phyloP scores from a whole-genome alignment of 2,329 filamentous ascomycete genomes.

The Dendryphion nanum region DNA sequence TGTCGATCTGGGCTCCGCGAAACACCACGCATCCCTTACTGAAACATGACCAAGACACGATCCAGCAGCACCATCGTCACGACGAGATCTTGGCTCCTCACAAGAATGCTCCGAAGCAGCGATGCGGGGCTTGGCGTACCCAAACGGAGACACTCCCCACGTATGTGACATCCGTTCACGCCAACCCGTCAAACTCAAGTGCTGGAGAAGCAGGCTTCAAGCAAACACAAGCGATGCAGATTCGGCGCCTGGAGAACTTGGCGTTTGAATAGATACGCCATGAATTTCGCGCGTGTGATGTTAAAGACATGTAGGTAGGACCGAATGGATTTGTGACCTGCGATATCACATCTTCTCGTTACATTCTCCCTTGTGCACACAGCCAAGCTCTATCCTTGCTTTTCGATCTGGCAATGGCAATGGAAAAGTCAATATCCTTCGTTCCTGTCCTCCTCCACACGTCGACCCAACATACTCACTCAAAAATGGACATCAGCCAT shows the following conservation, averaged over 20 bases:
- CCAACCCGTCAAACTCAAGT: slow-evolving; percentile 1
- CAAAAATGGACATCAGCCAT: slow-evolving; percentile 14
- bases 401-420: slow-evolving; percentile 14
- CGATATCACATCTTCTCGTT: background rate
- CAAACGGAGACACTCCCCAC: slow-evolving; percentile 1
- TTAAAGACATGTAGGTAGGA: background rate
- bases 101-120: slow-evolving; percentile 7
- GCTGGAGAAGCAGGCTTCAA: slow-evolving; percentile 2
- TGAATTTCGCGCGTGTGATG: background rate
- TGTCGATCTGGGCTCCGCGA: slow-evolving; percentile 6
- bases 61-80: slow-evolving; percentile 19
- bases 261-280: slow-evolving; percentile 10
- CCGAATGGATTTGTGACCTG: background rate
- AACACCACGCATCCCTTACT: slow-evolving; percentile 13
- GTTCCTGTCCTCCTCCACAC: slow-evolving; percentile 9
- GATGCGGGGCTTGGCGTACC: slow-evolving; percentile 6
- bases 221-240: slow-evolving; percentile 2
- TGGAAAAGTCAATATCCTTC: slow-evolving; percentile 9
- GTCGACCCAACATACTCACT: slow-evolving; percentile 6
- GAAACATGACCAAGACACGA: slow-evolving; percentile 14
- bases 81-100: slow-evolving; percentile 8
- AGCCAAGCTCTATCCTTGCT: background rate
- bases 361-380: background rate
- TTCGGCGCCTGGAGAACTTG: slow-evolving; percentile 13
- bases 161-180: background rate